Percentiles rank a stretch among this genome's conserved stretches.
Conservation (phyloP, 768 basidiomycete species). For the Collybia nuda region DNA sequence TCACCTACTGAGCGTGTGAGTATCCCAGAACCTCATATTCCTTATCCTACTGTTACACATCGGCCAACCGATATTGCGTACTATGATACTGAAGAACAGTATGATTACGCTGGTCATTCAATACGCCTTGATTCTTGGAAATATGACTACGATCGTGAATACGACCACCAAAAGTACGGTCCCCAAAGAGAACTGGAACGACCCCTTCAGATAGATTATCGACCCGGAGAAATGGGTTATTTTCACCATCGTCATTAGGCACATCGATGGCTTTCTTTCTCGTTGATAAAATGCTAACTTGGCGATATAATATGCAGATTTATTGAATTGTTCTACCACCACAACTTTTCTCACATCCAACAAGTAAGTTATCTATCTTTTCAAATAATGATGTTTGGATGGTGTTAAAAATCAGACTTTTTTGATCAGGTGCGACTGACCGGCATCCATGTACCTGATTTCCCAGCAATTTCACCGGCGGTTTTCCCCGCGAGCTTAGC, state of each 20-base stretch:
- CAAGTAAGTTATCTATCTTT: no score
- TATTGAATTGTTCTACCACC: no score
- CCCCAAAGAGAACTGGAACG: not conserved
- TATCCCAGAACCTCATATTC: not conserved
- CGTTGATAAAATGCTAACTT: no score
- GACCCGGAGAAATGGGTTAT: not conserved
- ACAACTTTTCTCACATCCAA: no score
- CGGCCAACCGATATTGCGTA: not conserved
- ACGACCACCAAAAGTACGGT: not conserved
- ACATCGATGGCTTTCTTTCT: no score
- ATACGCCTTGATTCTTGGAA: constrained; percentile 6
- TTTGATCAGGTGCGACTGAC: not conserved
- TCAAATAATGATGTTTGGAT: no score
- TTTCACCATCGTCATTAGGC: not conserved
- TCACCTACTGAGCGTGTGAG: not conserved
- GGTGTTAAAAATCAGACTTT: no score
- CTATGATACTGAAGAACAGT: constrained; percentile 1
- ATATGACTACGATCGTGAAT: constrained; percentile 5
- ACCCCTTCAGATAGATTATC: not conserved
- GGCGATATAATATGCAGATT: no score
- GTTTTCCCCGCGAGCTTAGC: no score
- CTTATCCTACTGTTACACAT: not conserved
- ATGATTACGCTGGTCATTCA: constrained; percentile 6
- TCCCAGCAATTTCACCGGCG: not conserved
- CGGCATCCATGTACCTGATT: not conserved